phyloP scores from a whole-genome alignment of 139 green algal species.

The Picochlorum sp. region DNA sequence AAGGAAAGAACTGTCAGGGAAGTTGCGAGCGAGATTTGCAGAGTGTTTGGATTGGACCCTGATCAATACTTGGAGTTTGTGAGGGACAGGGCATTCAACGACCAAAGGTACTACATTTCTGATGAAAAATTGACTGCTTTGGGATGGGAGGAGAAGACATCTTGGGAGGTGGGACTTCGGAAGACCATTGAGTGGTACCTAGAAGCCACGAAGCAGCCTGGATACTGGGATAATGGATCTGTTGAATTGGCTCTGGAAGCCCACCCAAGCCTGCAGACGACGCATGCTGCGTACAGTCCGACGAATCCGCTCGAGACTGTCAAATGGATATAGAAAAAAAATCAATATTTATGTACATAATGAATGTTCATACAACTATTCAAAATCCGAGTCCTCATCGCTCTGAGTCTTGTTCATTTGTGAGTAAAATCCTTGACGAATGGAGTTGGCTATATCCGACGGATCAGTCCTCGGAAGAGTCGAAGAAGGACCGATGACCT shows the following conservation, averaged over 20 bases:
- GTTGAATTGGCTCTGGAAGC: constrained; percentile 60
- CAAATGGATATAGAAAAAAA: not conserved
- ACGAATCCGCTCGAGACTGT: not conserved
- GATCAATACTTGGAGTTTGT: too few species aligned
- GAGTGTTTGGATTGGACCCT: too few species aligned
- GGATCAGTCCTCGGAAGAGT: not conserved
- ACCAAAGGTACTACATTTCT: constrained; percentile 92
- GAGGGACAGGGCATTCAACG: too few species aligned
- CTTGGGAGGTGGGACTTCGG: constrained; percentile 85
- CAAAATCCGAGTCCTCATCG: constrained; percentile 71
- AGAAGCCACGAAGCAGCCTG: constrained; percentile 27
- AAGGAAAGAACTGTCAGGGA: constrained; percentile 84
- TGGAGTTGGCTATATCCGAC: constrained; percentile 14
- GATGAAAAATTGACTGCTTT: constrained; percentile 81
- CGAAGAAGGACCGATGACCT: constrained; percentile 2
- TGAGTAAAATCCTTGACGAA: not conserved
- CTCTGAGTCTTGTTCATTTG: constrained; percentile 18
- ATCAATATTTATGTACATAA: not conserved
- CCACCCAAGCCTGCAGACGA: constrained; percentile 34
- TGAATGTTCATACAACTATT: constrained; percentile 20
- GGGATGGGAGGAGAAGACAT: constrained; percentile 80
- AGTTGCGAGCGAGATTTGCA: constrained; percentile 64
- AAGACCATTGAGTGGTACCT: constrained; percentile 92
- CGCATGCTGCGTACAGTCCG: not conserved
- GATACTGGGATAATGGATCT: constrained; percentile 71